Conservation (phyloP, 345 rosid genomes). For the Euclidium syriacum region DNA sequence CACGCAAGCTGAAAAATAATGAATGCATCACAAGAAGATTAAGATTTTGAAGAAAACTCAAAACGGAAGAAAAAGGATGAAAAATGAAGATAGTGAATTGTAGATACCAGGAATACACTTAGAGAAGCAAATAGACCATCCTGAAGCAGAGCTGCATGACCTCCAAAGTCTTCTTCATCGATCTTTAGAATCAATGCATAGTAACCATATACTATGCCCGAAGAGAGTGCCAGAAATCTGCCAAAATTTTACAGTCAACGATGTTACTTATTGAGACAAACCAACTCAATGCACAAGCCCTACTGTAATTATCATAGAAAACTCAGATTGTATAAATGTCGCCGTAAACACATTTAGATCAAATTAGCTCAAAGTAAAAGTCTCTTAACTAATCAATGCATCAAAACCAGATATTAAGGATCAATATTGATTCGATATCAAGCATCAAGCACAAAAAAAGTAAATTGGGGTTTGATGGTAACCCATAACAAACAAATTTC, state of each 20-base stretch:
- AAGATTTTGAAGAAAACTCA: background rate
- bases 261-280: background rate
- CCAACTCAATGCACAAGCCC: background rate
- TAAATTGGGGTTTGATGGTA: background rate
- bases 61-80: background rate
- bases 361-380: background rate
- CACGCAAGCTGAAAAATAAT: slow-evolving; percentile 70
- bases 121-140: slow-evolving; percentile 94
- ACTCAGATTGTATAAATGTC: background rate
- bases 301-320: background rate
- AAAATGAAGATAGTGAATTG: background rate
- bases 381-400: background rate
- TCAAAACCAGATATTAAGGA: background rate
- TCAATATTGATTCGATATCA: no score
- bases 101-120: slow-evolving; percentile 77
- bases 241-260: background rate
- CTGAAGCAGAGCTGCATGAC: slow-evolving; percentile 89
- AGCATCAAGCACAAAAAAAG: background rate
- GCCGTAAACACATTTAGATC: background rate
- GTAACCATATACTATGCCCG: slow-evolving; percentile 78
- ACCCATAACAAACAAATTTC: background rate
- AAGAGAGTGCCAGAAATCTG: slow-evolving; percentile 73
- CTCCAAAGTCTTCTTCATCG: slow-evolving; percentile 96
- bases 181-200: slow-evolving; percentile 80
- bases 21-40: background rate